Evolutionary conservation across 2,329 filamentous ascomycete species (phyloP), one percentile per base, ranked within the genome.

Genomic region (Stenocarpella maydis): DNA sequence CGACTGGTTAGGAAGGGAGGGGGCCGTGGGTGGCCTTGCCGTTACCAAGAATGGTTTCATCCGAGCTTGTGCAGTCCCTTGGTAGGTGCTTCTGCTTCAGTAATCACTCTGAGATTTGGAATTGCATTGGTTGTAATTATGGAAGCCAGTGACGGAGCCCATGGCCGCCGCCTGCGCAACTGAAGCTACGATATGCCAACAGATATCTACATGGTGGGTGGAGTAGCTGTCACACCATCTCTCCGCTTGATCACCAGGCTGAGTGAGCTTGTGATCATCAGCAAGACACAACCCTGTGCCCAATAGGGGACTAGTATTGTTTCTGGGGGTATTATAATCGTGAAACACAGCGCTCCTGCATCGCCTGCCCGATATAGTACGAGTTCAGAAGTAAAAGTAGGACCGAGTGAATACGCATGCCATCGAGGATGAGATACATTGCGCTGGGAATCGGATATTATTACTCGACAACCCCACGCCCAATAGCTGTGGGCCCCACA

Each of bases 401-500:
- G 41, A 41, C 19, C 34, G 58, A 14, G 9, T 61, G 58, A 28
- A 14, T 15, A 17, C 28, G n/a, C 26, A 31, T 47, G 14, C 12
- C 19, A 61, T n/a, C 8, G 39, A 45, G 34, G 31, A 14, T 26
- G 15, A 31, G 39, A 45, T 45, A 24, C 39, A 21, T 19, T 26
- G 39, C n/a, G n/a, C n/a, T n/a, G n/a, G n/a, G n/a, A n/a, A n/a
- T n/a, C n/a, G n/a, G n/a, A n/a, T n/a, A n/a, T 14, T 37, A 15
- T 8, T 31, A 17, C 24, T 60, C 24, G 55, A 15, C 55, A 60
- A 45, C 26, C 39, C 39, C 24, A 45, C 10, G 39, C 19, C 55
- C 24, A 61, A 61, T 45, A 39, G 55, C 17, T 43, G 26, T 31
- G 12, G 55, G 55, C 26, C 41, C 58, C 58, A 61, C 58, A 61